These are phyloP conservation scores for Plectosphaerella cucumerina DNA, from an alignment of 2,329 filamentous ascomycete genomes.

Conservation along the genomic window DNA sequence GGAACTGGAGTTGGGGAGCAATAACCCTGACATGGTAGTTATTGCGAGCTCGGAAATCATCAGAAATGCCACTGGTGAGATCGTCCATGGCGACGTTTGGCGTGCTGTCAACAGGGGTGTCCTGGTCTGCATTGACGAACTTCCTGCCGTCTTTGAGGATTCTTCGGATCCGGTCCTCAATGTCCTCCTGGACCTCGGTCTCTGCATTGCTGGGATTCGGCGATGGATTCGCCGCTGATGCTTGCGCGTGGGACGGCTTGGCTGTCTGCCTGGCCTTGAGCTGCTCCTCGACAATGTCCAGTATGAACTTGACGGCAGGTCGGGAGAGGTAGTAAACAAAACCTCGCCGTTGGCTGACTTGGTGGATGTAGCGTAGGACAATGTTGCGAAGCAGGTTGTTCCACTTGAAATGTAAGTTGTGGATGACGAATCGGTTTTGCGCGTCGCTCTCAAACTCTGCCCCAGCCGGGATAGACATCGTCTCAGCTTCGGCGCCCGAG, in stretches of 20 bases:
- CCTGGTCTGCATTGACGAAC: slow-evolving; percentile 71
- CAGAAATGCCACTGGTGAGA: slow-evolving; percentile 70
- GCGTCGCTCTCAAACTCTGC: slow-evolving; percentile 91
- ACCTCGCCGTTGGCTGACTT: slow-evolving; percentile 90
- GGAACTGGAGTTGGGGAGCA: slow-evolving; percentile 94
- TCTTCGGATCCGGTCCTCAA: slow-evolving; percentile 82
- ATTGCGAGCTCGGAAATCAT: slow-evolving; percentile 86
- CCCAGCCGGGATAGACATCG: slow-evolving; percentile 63
- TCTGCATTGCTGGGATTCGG: slow-evolving; percentile 38
- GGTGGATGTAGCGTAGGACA: slow-evolving; percentile 93
- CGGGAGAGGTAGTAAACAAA: slow-evolving; percentile 98
- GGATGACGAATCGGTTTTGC: slow-evolving; percentile 96
- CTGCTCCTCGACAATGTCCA: slow-evolving; percentile 96
- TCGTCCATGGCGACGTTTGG: slow-evolving; percentile 51
- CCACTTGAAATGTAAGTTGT: slow-evolving; percentile 98
- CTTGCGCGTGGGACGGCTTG: slow-evolving; percentile 10
- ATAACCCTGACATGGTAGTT: slow-evolving; percentile 94
- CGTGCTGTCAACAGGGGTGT: slow-evolving; percentile 20
- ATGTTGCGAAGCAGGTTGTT: slow-evolving; percentile 95
- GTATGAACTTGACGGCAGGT: slow-evolving; percentile 92
- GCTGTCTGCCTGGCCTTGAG: slow-evolving; percentile 58
- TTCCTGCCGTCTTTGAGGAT: slow-evolving; percentile 80
- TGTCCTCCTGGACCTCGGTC: slow-evolving; percentile 57
- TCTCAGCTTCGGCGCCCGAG: slow-evolving; percentile 50
- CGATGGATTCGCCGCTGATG: slow-evolving; percentile 15